Base-by-base conservation (phyloP, 2,329 filamentous ascomycete genomes). In the Akanthomyces dipterigenus region DNA sequence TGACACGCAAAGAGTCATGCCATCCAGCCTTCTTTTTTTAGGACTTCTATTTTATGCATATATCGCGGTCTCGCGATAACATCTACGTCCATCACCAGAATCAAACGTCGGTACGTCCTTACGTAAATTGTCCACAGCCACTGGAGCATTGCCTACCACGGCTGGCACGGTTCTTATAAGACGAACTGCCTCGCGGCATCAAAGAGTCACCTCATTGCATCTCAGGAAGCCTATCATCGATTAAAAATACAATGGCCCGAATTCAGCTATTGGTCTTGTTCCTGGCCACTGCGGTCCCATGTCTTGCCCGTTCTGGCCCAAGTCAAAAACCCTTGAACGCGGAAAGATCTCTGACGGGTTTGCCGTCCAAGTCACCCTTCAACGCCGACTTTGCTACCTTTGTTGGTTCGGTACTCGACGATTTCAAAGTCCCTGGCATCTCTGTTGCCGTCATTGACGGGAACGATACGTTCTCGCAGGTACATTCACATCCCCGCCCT, bases 391-490 rank as follows among this genome's bases (percentile, higher is more conserved):
- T 65, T 12, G 46, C 36, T 9, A 22, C 34, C 3, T 62, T 62
- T 28, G 61, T 64, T 28, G 49, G 62, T 3, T 40, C 60, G 9
- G 12, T 50, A 3, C 57, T 73, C 20, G 55, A 67, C 3, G 46
- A 73, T 46, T 82, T 75, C 73, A 74, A 79, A 55, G 76, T 82
- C 6, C 80, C 81, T 1, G 81, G 80, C 0, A 55, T 82, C 3
- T 73, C 80, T 2, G 72, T 84, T 22, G 78, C 76, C 0, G 72
- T 83, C 20, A 68, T 82, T 8, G 75, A 81, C 62, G 76, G 76
- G 1, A 70, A 79, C 9, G 64, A 75, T 3, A 76, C 73, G 6
- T 77, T 70, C 67, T 64, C 74, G 7, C 68, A 76, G 68, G 77
- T 77, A 63, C 5, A n/a, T 12, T 2, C 2, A n/a, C 28, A n/a